Evolutionary conservation across 176 grass and related monocot genomes (phyloP).

Genomic region (Areca catechu): DNA sequence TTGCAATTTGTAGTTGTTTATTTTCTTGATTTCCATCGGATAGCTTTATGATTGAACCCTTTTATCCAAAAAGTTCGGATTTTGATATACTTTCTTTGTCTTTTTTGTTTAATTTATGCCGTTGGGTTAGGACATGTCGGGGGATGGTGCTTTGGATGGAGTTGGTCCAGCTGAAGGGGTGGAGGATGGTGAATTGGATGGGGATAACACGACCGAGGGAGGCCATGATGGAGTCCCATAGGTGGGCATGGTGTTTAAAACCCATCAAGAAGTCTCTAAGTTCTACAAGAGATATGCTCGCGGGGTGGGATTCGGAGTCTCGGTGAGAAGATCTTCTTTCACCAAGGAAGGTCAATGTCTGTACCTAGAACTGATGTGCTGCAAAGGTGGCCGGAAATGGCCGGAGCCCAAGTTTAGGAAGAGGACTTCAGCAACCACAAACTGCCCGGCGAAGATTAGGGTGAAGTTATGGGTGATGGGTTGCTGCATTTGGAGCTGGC

Average conservation of each 20-base stretch:
- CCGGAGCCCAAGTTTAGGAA: slow-evolving; percentile 87
- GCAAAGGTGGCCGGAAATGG: slow-evolving; percentile 71
- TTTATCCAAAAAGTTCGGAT: too few species aligned
- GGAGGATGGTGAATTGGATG: slow-evolving; percentile 40
- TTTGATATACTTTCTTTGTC: too few species aligned
- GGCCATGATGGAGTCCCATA: slow-evolving; percentile 50
- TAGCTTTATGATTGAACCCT: too few species aligned
- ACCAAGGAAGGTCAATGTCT: slow-evolving; percentile 75
- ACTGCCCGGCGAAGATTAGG: slow-evolving; percentile 76
- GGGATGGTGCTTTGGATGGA: slow-evolving; percentile 3
- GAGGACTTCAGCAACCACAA: slow-evolving; percentile 75
- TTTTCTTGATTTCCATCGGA: too few species aligned
- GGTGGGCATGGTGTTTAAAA: slow-evolving; percentile 91
- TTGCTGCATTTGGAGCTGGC: slow-evolving; percentile 82
- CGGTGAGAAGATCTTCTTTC: slow-evolving; percentile 89
- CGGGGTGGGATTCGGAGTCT: slow-evolving; percentile 81
- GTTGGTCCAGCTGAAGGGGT: slow-evolving; percentile 23
- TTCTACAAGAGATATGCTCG: slow-evolving; percentile 84
- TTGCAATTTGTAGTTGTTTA: too few species aligned
- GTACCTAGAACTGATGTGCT: slow-evolving; percentile 93
- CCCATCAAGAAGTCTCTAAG: slow-evolving; percentile 57
- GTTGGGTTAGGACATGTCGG: slow-evolving; percentile 17
- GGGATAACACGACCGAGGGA: not conserved
- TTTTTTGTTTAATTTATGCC: too few species aligned
- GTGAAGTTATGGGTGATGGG: slow-evolving; percentile 90